These are phyloP conservation scores for Penicillium sp. DNA, from an alignment of 2,329 filamentous ascomycete species.

Conservation along the genomic window DNA sequence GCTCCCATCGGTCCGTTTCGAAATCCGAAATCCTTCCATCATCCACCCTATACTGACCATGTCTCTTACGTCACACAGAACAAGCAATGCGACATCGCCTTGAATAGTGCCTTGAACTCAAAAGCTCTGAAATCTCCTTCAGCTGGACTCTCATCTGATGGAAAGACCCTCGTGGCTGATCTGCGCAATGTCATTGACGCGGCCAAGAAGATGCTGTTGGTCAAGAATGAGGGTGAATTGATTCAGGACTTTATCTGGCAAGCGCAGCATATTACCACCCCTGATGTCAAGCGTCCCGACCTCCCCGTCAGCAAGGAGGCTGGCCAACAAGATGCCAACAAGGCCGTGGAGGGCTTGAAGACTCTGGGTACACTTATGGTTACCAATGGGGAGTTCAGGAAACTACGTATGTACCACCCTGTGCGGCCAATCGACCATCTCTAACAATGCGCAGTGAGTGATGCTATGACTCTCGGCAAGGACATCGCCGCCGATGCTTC, in stretches of 20 bases:
- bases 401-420: constrained; percentile 64
- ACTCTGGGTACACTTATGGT: constrained; percentile 86
- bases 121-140: constrained; percentile 69
- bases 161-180: constrained; percentile 74
- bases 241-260: constrained; percentile 98
- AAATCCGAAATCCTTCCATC: background rate
- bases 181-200: constrained; percentile 76
- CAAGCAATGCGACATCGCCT: constrained; percentile 89
- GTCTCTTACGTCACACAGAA: constrained; percentile 56
- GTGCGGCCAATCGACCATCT: constrained; percentile 9
- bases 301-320: constrained; percentile 72
- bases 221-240: constrained; percentile 93
- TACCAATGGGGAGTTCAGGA: constrained; percentile 94
- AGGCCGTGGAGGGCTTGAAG: constrained; percentile 79
- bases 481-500: constrained; percentile 93
- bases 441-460: constrained; percentile 58
- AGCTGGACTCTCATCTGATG: constrained; percentile 76
- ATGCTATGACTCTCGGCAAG: constrained; percentile 75
- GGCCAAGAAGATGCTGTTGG: constrained; percentile 79
- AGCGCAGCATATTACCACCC: constrained; percentile 70
- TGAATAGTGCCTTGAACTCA: constrained; percentile 82
- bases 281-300: constrained; percentile 60
- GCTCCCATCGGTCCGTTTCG: constrained; percentile 71
- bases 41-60: constrained; percentile 10
- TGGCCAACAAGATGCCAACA: constrained; percentile 77